Evolutionary conservation across 768 basidiomycete genomes (phyloP), one percentile per base, ranked within the genome.

Genomic region (Crucibulum laeve): DNA sequence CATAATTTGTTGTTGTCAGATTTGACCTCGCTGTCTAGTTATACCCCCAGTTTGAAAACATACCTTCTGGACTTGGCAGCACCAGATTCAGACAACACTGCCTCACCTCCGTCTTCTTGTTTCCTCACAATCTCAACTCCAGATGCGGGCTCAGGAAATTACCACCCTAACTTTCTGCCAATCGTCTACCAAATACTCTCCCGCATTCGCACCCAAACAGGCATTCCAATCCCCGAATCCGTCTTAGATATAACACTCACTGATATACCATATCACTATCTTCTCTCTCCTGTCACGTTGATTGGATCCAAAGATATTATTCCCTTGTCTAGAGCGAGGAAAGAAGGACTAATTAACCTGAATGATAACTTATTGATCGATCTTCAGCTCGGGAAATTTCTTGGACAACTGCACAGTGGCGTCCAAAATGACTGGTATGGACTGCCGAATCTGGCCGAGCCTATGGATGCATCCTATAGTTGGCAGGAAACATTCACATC

Each of bases 351-450:
- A 22, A 64, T 69, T 22, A 66, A 67, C 2, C 59, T 62, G 3
- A 51, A 64, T 17, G 69, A 79, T 34, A 58, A 57, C 3, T 53
- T 71, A 3, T 60, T 70, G 15, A 53, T 87, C 44, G 81, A 87
- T 45, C 67, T 84, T n/a, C 66, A 72, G 41, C 63, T 86, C 2
- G 87, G 87, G 5, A 59, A 69, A 25, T 69, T 77, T 52, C 71
- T 88, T 26, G 76, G 75, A 4, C 70, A 79, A 44, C 64, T 87
- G n/a, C 87, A 89, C 53, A 69, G 60, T 8, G 63, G 65, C 18
- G 70, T 85, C n/a, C 81, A 84, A 54, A 87, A 85, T 63, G 84
- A 88, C 54, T 87, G 80, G 79, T 89, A 79, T 50, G 87, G 87
- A 3, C 52, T 69, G 3, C 80, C 81, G 14, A 42, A 36, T 23